These are phyloP conservation scores for Deinandra increscens DNA, from an alignment of 129 eudicot species.

Conservation along the genomic window DNA sequence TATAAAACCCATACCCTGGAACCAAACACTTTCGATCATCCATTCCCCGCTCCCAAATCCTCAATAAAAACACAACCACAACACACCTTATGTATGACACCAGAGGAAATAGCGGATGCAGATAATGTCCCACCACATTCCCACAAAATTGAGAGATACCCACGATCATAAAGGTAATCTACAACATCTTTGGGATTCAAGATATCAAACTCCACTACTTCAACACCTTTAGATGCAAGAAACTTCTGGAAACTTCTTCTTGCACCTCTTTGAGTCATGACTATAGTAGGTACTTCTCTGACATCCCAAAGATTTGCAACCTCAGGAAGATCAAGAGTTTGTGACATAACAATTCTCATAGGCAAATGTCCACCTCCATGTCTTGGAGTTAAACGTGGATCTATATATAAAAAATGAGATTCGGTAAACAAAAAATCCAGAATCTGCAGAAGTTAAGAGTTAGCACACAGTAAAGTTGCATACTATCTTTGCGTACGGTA, in stretches of 20 bases:
- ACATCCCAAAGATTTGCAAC: constrained; percentile 89
- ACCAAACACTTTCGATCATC: background rate
- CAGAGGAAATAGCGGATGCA: constrained; percentile 85
- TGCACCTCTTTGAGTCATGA: constrained; percentile 91
- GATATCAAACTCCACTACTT: constrained; percentile 90
- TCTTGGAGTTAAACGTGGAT: constrained; percentile 94
- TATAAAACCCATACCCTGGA: background rate
- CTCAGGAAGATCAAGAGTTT: constrained; percentile 93
- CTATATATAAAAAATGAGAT: constrained; percentile 32
- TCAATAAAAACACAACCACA: background rate
- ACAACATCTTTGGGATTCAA: constrained; percentile 74
- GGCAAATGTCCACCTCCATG: constrained; percentile 90
- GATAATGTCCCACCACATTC: constrained; percentile 97
- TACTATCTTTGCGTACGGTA: constrained; percentile 98
- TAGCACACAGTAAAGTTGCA: constrained; percentile 38
- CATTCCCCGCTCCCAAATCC: constrained; percentile 9
- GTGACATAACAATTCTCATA: constrained; percentile 81
- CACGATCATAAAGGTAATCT: constrained; percentile 87
- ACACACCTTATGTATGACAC: constrained; percentile 92
- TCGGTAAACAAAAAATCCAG: constrained; percentile 13
- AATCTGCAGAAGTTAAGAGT: constrained; percentile 25
- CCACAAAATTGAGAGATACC: constrained; percentile 90
- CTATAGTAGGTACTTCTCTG: constrained; percentile 83
- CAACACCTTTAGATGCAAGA: constrained; percentile 96
- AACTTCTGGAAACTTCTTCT: constrained; percentile 83